A percentile compares a stretch with the other conserved stretches of the same genome.
These are phyloP conservation scores for Globisporangium solare DNA, from an alignment of 352 stramenopile species.

Conservation along the genomic window DNA sequence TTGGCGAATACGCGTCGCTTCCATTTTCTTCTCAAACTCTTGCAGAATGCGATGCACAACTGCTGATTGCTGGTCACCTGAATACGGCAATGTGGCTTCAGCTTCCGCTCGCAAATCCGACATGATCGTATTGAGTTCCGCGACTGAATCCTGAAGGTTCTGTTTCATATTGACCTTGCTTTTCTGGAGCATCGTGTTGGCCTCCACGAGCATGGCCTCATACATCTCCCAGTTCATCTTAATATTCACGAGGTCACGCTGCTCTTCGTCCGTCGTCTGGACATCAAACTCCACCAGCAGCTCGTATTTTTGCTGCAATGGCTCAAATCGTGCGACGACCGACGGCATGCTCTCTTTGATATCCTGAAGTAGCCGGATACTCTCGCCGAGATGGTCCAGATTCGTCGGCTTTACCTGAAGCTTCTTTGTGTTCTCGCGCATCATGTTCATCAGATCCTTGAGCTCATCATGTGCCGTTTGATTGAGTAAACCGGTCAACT, in stretches of 20 bases:
- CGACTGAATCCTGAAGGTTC: conserved; percentile 90
- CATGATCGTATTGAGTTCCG: conserved; percentile 84
- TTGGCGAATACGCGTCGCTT: conserved; percentile 60
- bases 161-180: conserved; percentile 95
- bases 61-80: conserved; percentile 51
- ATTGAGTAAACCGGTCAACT: conserved; percentile 90
- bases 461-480: conserved; percentile 88
- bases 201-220: conserved; percentile 77
- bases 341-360: conserved; percentile 75
- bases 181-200: conserved; percentile 89
- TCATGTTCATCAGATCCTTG: conserved; percentile 82
- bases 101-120: conserved; percentile 72
- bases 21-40: conserved; percentile 90
- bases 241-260: conserved; percentile 63
- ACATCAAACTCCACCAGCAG: conserved; percentile 86
- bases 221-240: conserved; percentile 82
- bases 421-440: conserved; percentile 85
- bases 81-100: conserved; percentile 71
- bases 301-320: conserved; percentile 85
- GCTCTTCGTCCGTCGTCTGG: conserved; percentile 84
- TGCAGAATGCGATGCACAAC: conserved; percentile 56
- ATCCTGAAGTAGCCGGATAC: conserved; percentile 85
- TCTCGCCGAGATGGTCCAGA: conserved; percentile 90
- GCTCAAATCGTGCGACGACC: conserved; percentile 79
- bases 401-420: conserved; percentile 82